Base-by-base conservation (phyloP, 208 protist species). In the Sergeia podlipaevii region DNA sequence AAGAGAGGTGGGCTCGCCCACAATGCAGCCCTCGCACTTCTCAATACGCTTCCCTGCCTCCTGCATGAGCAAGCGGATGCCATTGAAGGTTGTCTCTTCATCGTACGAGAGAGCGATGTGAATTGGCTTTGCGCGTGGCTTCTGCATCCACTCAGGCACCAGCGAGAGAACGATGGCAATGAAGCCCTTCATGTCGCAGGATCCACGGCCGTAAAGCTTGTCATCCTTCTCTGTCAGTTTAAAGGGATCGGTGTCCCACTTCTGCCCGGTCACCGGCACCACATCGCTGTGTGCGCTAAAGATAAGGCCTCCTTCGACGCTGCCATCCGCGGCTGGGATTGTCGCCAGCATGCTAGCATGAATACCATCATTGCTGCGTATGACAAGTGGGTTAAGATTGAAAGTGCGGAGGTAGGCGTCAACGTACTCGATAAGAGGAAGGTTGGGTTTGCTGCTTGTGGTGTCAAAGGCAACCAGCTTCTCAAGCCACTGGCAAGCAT, bases 241-340 rank as follows among this genome's bases (percentile, higher is more conserved):
- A 28, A 84, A 85, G 3, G 80, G 68, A 57, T 82, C 76, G 42
- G 38, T 73, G 60, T 74, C 60, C 70, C 80, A 85, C 74, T 58
- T 58, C 64, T 90, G 82, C 30, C 74, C 82, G 32, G 72, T 70
- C 50, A 85, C 77, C 15, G 82, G 73, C 44, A 90, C 82, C 34
- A 90, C 77, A 47, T 90, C 77, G 5, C 68, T 85, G 65, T 85
- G 70, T 18, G 76, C 80, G 15, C 60, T 77, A 28, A 82, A 28
- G 34, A 79, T 73, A 37, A 85, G 65, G 45, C 80, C 69, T 60
- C 76, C 70, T 10, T 75, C 58, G 44, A 64, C 71, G 36, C 57
- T 48, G 49, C 76, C 77, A 34, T 67, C 63, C 4, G 43, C 43
- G 1, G 54, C 70, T 0, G 77, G 74, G 37, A 89, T 60, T 46